Conservation (phyloP, 352 stramenopile genomes). For the Phytophthora cajani region DNA sequence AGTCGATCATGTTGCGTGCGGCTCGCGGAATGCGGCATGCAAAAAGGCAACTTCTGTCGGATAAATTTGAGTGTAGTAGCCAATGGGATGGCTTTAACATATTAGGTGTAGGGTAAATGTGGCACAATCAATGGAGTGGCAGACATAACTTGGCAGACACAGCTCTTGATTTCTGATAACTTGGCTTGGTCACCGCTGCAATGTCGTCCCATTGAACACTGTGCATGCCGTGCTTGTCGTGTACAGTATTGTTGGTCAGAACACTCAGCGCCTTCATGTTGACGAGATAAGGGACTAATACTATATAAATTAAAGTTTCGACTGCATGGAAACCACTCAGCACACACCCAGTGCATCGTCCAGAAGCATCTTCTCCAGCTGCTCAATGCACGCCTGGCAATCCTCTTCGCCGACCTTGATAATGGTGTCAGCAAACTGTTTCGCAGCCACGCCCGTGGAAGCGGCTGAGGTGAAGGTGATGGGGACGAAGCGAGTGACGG, state of each 20-base stretch:
- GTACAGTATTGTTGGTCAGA: no score
- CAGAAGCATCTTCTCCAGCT: conserved; percentile 29
- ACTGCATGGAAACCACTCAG: conserved; percentile 1
- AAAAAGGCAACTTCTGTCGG: not conserved
- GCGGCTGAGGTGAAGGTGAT: conserved; percentile 26
- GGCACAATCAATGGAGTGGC: not conserved
- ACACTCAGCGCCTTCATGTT: no score
- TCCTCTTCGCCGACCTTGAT: conserved; percentile 29
- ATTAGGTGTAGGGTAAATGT: not conserved
- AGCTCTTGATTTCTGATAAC: no score
- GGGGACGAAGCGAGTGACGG: conserved; percentile 26
- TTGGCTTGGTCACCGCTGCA: no score
- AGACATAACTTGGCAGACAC: not conserved
- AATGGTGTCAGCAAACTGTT: conserved; percentile 26
- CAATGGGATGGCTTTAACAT: not conserved
- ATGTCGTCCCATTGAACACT: no score
- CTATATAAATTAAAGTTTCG: conserved; percentile 3
- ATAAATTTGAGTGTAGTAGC: not conserved
- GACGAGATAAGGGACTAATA: no score
- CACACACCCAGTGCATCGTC: conserved; percentile 30
- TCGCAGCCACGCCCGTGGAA: not conserved
- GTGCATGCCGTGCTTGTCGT: no score
- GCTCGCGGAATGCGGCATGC: not conserved
- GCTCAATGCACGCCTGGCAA: conserved; percentile 11
- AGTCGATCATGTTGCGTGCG: not conserved